Evolutionary conservation across 345 rosid species (phyloP).

Genomic region (Aquilaria malaccensis): DNA sequence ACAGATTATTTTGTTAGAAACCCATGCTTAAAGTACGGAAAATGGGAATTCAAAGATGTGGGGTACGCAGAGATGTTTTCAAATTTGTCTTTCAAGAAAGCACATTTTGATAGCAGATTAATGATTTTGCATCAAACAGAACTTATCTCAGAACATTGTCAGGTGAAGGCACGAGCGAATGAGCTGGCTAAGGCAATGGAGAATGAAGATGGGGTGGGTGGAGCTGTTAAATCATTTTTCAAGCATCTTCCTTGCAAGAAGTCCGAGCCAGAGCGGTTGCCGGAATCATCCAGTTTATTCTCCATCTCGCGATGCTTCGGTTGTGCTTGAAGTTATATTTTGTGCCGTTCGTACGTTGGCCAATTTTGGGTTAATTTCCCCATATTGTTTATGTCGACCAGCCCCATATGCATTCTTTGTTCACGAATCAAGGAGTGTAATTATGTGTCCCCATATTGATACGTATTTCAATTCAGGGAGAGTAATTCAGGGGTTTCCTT

Average conservation of each 20-base stretch:
- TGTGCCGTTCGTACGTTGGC: too few species aligned
- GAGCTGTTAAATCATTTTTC: constrained; percentile 90
- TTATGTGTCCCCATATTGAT: too few species aligned
- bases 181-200: constrained; percentile 90
- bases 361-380: too few species aligned
- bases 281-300: constrained; percentile 35
- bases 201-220: constrained; percentile 92
- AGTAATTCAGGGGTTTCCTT: constrained; percentile 41
- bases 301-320: constrained; percentile 71
- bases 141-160: constrained; percentile 10
- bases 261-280: constrained; percentile 18
- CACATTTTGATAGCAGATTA: too few species aligned
- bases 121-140: background rate
- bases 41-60: background rate
- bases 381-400: too few species aligned
- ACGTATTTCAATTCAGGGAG: too few species aligned
- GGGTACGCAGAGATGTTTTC: too few species aligned
- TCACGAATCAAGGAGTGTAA: too few species aligned
- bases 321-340: constrained; percentile 35
- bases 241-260: constrained; percentile 61
- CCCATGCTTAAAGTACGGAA: background rate
- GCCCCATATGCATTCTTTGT: too few species aligned
- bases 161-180: constrained; percentile 82
- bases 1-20: background rate
- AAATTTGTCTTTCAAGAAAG: too few species aligned